Evolutionary conservation across 177 flowering plant species (phyloP), one percentile per base, ranked within the genome.

Genomic region (Vitis hybrid): DNA sequence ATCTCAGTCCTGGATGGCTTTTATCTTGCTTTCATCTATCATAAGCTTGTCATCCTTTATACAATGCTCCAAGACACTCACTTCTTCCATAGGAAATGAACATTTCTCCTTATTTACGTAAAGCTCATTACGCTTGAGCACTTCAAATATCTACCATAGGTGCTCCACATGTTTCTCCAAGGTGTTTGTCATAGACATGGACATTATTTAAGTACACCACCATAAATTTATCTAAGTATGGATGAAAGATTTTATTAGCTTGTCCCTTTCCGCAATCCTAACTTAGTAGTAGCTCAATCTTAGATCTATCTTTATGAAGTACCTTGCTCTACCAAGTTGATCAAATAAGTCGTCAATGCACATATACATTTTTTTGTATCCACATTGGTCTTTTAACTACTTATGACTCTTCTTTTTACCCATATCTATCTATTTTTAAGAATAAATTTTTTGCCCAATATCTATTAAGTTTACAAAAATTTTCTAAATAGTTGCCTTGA

Each of bases 131-230:
- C 5, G 2, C 22, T 55, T 14, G 14, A 65, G 55, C 5, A 8
- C 18, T 10, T 47, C 10, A 13, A 65, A 49, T 15, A 65, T 22
- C 28, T 11, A 0, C 19, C 67, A 13, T 10, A 17, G 14, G 9
- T 65, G 67, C 0, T 18, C n/a, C 19, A 49, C n/a, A 19, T 65
- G 67, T 8, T 65, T 38, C 12, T 65, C 54, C 49, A 65, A 49
- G 9, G 51, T 44, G 0, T 19, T 11, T 28, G 18, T 13, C 51
- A 6, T 61, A 51, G 2, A 70, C n/a, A 1, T 51, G 12, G 51
- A 60, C 62, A n/a, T 70, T 54, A n/a, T 70, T 33, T 2, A 70
- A 11, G 51, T 70, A 70, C 11, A 70, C 15, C 9, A 70, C 51
- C 9, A 70, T 19, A 31, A 62, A 62, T 2, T 52, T 12, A 18